Conservation (phyloP, 768 basidiomycete genomes). For the Boletus subcaerulescens region DNA sequence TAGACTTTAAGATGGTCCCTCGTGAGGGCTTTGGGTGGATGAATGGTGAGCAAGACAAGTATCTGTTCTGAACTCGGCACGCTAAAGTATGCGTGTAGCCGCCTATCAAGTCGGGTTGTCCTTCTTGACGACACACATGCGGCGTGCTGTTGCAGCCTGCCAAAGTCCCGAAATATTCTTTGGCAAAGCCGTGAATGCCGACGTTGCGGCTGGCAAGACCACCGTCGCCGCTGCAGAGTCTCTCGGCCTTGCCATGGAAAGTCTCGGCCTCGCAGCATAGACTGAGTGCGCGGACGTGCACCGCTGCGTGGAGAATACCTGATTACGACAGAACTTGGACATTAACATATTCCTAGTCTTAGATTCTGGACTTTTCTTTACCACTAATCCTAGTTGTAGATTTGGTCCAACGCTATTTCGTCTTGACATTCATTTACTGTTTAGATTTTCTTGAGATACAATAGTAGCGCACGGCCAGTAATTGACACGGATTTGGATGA, state of each 20-base stretch:
- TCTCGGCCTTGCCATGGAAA: slow-evolving; percentile 63
- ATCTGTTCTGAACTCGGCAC: background rate
- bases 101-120: slow-evolving; percentile 97
- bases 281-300: background rate
- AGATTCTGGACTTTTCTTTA: no score
- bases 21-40: slow-evolving; percentile 99
- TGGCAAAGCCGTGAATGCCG: slow-evolving; percentile 41
- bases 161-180: slow-evolving; percentile 92
- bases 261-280: slow-evolving; percentile 32
- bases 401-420: no score
- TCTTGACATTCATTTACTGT: no score
- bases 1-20: slow-evolving; percentile 97
- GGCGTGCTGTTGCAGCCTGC: slow-evolving; percentile 92
- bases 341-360: no score
- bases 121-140: slow-evolving; percentile 90
- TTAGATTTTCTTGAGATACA: background rate
- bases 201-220: slow-evolving; percentile 34
- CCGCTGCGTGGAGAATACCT: slow-evolving; percentile 4
- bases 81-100: slow-evolving; percentile 43
- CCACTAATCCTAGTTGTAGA: no score
- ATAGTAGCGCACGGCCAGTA: no score
- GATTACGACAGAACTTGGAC: slow-evolving; percentile 1
- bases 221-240: slow-evolving; percentile 47
- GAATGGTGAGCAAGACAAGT: slow-evolving; percentile 60
- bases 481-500: slow-evolving; percentile 10